These are phyloP conservation scores for Vinca minor DNA, from an alignment of 257 asterid species.

Conservation along the genomic window DNA sequence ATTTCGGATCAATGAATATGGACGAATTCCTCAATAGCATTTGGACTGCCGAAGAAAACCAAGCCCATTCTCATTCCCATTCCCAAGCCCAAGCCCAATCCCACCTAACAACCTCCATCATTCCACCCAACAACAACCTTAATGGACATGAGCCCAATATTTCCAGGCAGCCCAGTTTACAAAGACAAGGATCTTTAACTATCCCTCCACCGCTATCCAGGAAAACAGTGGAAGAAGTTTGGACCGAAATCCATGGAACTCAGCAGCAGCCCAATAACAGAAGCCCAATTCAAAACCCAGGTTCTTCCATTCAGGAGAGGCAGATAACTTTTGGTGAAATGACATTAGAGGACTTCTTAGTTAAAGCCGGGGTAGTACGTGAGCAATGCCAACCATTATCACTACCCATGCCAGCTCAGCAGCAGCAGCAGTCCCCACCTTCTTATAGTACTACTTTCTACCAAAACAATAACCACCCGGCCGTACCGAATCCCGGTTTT, in stretches of 20 bases:
- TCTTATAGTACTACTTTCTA: constrained; percentile 29
- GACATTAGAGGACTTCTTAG: constrained; percentile 80
- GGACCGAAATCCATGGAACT: constrained; percentile 53
- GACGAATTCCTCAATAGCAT: constrained; percentile 86
- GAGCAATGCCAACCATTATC: constrained; percentile 28
- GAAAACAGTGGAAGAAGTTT: constrained; percentile 75
- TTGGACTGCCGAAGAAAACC: constrained; percentile 84
- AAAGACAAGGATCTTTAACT: constrained; percentile 56
- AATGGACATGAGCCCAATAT: no score
- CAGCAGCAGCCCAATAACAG: constrained; percentile 21
- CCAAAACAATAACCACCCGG: constrained; percentile 22
- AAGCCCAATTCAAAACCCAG: constrained; percentile 20
- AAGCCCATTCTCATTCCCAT: constrained; percentile 36
- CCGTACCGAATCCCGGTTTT: constrained; percentile 20
- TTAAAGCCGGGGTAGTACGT: constrained; percentile 61
- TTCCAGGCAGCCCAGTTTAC: constrained; percentile 36
- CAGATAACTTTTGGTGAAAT: constrained; percentile 62
- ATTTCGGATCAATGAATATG: constrained; percentile 87
- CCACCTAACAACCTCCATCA: constrained; percentile 9
- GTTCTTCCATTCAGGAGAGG: no score
- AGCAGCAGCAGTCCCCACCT: constrained; percentile 44
- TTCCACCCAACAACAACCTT: constrained; percentile 4
- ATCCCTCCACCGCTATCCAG: constrained; percentile 52
- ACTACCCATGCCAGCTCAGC: constrained; percentile 25
- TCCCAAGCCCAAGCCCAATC: constrained; percentile 10